A percentile compares a stretch with the other conserved stretches of the same genome.
Conservation (phyloP, 2,329 filamentous ascomycete genomes). For the Aspergillus novofumigatus region DNA sequence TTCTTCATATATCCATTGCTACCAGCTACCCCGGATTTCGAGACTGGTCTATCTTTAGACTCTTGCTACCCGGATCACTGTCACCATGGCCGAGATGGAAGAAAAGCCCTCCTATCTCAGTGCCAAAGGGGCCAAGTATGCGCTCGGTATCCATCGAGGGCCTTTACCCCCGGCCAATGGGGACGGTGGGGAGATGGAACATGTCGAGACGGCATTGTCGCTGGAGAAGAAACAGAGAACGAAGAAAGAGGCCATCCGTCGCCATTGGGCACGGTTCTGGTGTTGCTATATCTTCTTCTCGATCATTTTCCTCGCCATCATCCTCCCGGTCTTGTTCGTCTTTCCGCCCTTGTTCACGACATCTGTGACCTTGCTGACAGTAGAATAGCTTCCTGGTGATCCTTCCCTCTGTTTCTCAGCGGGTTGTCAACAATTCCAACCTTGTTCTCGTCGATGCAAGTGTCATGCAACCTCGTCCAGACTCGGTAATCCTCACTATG, state of each 20-base stretch:
- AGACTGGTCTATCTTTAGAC: neutral
- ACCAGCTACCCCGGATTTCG: conserved; percentile 1
- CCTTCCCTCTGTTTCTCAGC: conserved; percentile 40
- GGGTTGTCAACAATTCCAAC: conserved; percentile 33
- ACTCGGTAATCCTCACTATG: conserved; percentile 32
- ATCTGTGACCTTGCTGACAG: conserved; percentile 1
- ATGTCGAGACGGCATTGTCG: conserved; percentile 25
- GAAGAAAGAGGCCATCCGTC: conserved; percentile 23
- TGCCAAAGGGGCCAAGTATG: conserved; percentile 27
- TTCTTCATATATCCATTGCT: neutral
- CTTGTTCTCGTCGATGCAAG: conserved; percentile 34
- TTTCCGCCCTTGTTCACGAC: neutral
- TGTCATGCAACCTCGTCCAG: conserved; percentile 31
- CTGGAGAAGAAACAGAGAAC: conserved; percentile 22
- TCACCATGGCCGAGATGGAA: conserved; percentile 20
- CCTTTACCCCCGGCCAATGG: conserved; percentile 18
- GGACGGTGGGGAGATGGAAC: conserved; percentile 20
- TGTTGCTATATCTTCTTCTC: conserved; percentile 35
- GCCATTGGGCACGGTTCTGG: conserved; percentile 39
- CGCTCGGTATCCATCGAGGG: conserved; percentile 28
- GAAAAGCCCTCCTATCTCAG: conserved; percentile 24
- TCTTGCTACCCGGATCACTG: neutral
- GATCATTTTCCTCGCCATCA: conserved; percentile 37
- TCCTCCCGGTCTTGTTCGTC: conserved; percentile 27
- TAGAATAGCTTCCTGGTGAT: conserved; percentile 34